Conservation (phyloP, 176 grass and related monocot genomes). For the Zea luxurians region DNA sequence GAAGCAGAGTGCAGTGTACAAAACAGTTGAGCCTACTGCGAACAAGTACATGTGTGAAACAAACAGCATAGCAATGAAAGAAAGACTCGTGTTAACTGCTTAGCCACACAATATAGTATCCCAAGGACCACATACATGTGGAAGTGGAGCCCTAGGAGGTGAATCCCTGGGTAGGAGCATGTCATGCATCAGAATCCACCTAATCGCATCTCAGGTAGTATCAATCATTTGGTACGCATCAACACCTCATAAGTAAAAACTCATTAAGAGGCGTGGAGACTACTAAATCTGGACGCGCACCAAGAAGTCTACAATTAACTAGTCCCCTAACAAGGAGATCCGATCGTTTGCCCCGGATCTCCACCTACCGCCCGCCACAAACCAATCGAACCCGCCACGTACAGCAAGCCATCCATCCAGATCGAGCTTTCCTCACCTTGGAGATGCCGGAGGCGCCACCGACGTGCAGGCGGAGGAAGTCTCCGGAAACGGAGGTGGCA, state of each 20-base stretch:
- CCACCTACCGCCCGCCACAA: neutral
- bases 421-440: constrained; percentile 66
- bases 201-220: neutral
- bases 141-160: neutral
- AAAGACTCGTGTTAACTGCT: constrained; percentile 19
- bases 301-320: constrained; percentile 9
- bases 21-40: neutral
- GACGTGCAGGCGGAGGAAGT: constrained; percentile 52
- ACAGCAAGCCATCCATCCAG: constrained; percentile 28
- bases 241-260: constrained; percentile 13
- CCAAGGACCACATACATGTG: neutral
- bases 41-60: constrained; percentile 11
- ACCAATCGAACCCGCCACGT: constrained; percentile 35
- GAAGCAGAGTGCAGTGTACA: neutral
- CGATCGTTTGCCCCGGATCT: constrained; percentile 26
- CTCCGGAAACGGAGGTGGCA: constrained; percentile 40
- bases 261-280: neutral
- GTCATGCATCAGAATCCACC: constrained; percentile 4
- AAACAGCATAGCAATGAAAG: constrained; percentile 13
- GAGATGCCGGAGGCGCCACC: constrained; percentile 36
- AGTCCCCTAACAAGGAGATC: constrained; percentile 31
- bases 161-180: neutral
- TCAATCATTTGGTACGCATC: neutral
- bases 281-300: constrained; percentile 13
- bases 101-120: constrained; percentile 7